Conservation (phyloP, 805 yeast species). For the Ogataea pilisensis region DNA sequence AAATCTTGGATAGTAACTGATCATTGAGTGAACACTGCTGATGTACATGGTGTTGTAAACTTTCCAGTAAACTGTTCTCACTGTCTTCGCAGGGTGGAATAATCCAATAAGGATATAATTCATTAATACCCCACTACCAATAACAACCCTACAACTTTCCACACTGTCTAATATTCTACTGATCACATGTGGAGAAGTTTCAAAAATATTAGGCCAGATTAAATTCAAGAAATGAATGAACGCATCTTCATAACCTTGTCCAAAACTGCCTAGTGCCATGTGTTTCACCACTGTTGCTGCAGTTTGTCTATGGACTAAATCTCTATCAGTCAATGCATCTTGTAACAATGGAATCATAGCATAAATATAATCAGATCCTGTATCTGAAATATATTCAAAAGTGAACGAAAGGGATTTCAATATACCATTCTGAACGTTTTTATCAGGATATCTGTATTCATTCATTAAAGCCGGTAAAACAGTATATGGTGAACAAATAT, state of each 20-base stretch:
- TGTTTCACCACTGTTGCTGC: slow-evolving; percentile 86
- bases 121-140: slow-evolving; percentile 74
- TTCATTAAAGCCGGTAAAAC: slow-evolving; percentile 94
- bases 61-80: slow-evolving; percentile 81
- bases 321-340: slow-evolving; percentile 88
- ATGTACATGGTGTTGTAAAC: slow-evolving; percentile 74
- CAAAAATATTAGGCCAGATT: slow-evolving; percentile 83
- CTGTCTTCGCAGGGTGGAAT: slow-evolving; percentile 90
- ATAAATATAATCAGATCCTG: slow-evolving; percentile 77
- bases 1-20: slow-evolving; percentile 76
- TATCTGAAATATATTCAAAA: slow-evolving; percentile 85
- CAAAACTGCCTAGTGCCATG: slow-evolving; percentile 73
- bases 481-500: slow-evolving; percentile 87
- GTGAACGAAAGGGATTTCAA: slow-evolving; percentile 84
- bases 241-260: slow-evolving; percentile 73
- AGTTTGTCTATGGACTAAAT: slow-evolving; percentile 90
- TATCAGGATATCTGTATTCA: slow-evolving; percentile 88
- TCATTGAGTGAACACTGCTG: slow-evolving; percentile 67
- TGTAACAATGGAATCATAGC: slow-evolving; percentile 75
- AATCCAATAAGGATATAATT: slow-evolving; percentile 84
- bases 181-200: slow-evolving; percentile 94
- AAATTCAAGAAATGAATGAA: slow-evolving; percentile 80
- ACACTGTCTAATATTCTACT: slow-evolving; percentile 75
- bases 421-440: slow-evolving; percentile 93
- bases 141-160: slow-evolving; percentile 61